phyloP scores from a whole-genome alignment of 495 filamentous ascomycete genomes.

The Rusavskia elegans region DNA sequence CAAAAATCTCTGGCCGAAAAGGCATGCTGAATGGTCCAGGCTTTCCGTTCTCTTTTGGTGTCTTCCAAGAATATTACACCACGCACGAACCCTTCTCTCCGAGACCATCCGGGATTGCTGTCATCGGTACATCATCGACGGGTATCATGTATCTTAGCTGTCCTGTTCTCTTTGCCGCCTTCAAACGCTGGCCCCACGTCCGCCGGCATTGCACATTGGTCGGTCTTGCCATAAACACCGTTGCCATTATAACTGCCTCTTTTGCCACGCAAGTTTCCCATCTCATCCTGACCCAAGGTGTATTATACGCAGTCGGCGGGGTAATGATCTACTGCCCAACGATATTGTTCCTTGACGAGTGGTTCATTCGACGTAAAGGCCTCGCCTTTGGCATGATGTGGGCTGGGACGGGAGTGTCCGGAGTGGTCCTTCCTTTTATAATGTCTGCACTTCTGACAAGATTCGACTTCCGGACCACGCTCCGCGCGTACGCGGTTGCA shows the following conservation, averaged over 20 bases:
- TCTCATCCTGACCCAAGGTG: slow-evolving; percentile 34
- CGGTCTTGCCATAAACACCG: slow-evolving; percentile 26
- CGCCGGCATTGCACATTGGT: slow-evolving; percentile 21
- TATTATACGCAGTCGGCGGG: slow-evolving; percentile 30
- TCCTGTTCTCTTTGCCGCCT: slow-evolving; percentile 27
- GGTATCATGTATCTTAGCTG: slow-evolving; percentile 36
- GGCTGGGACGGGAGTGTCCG: slow-evolving; percentile 26
- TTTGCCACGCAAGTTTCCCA: slow-evolving; percentile 29
- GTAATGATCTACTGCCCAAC: slow-evolving; percentile 29
- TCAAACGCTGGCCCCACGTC: slow-evolving; percentile 20
- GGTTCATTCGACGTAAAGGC: slow-evolving; percentile 33
- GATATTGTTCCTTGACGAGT: slow-evolving; percentile 35
- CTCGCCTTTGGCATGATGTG: slow-evolving; percentile 30
- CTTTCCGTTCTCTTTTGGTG: slow-evolving; percentile 45
- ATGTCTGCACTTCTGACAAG: slow-evolving; percentile 29
- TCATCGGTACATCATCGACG: slow-evolving; percentile 31
- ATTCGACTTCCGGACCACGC: slow-evolving; percentile 36
- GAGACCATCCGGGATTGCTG: slow-evolving; percentile 24
- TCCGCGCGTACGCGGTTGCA: slow-evolving; percentile 28
- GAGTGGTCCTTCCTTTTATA: slow-evolving; percentile 32
- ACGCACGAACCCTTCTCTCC: slow-evolving; percentile 28
- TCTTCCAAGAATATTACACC: slow-evolving; percentile 43
- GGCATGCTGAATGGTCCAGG: slow-evolving; percentile 20
- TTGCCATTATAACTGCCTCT: slow-evolving; percentile 26
- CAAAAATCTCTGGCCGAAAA: not conserved